Percentiles rank a stretch among this genome's conserved stretches.
Conservation (phyloP, 2,329 filamentous ascomycete genomes). For the Fusarium staphyleae region DNA sequence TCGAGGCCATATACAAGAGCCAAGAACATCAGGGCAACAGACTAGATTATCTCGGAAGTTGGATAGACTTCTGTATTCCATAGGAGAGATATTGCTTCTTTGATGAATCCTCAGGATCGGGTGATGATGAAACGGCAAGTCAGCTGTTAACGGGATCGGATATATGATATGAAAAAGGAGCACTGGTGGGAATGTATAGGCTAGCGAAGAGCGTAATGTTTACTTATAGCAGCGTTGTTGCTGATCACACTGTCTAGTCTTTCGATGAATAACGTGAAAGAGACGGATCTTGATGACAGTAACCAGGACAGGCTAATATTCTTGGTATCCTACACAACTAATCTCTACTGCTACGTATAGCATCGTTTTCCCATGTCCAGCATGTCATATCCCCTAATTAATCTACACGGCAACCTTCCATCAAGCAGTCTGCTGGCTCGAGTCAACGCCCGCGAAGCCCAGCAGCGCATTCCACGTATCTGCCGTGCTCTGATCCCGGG, state of each 20-base stretch:
- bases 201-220: constrained; percentile 8
- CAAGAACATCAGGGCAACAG: constrained; percentile 68
- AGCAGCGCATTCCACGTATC: constrained; percentile 55
- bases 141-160: no score
- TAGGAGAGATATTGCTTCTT: constrained; percentile 42
- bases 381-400: constrained; percentile 13
- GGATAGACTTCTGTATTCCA: constrained; percentile 84
- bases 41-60: constrained; percentile 83
- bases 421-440: constrained; percentile 32
- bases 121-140: no score
- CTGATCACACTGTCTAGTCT: neutral
- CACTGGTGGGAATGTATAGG: neutral
- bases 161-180: neutral
- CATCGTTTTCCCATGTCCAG: constrained; percentile 22
- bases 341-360: neutral
- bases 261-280: no score
- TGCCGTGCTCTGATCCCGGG: constrained; percentile 56
- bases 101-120: no score
- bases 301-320: no score
- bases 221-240: neutral
- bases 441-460: constrained; percentile 45
- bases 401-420: neutral
- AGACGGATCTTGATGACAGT: no score
- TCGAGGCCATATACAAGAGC: constrained; percentile 76
- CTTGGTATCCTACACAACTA: no score